Base-by-base conservation (phyloP, 257 asterid genomes). In the Solanum ahanhuiri region DNA sequence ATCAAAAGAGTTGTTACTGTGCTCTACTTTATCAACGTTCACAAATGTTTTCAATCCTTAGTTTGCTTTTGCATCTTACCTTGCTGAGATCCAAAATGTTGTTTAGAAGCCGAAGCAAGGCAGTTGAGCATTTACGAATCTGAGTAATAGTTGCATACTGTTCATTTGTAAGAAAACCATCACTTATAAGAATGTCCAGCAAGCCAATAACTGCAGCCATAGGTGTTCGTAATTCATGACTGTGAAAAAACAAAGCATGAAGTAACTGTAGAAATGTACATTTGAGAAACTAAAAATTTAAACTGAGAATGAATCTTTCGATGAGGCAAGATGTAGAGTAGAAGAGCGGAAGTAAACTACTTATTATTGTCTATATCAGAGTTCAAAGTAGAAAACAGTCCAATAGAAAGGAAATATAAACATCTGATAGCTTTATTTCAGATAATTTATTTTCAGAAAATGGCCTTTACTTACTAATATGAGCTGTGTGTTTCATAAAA, bases 131-230 rank as follows among this genome's bases (percentile, higher is more conserved):
- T 89, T 94, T 96, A n/a, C 98, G 97, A 75, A 96, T 96, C 87
- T 96, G 99, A 3, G 95, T 92, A 82, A 96, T 91, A 91, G 92
- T 95, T 5, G 95, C 89, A 82, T 90, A 92, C 83, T 96, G 99
- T 83, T 96, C 99, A 71, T 92, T 93, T 30, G 94, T 93, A 71
- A 96, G 97, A 85, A 92, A 91, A 84, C 94, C 93, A 81, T 96
- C 99, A 81, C 95, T 86, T 89, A 92, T 91, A 43, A 96, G 99
- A 86, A 96, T 96, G 88, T 96, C 99, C 82, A 96, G 94, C 87
- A 96, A 89, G 23, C 99, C 99, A 89, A 96, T 96, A 82, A 96
- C 99, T 41, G 99, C 98, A 86, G 99, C 99, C 98, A 96, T 96
- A 83, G 99, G 99, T 67, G 99, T 96, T 43, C 99, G 93, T 87